phyloP scores from a whole-genome alignment of 164 flowering plant genomes.

The Vitis riparia region DNA sequence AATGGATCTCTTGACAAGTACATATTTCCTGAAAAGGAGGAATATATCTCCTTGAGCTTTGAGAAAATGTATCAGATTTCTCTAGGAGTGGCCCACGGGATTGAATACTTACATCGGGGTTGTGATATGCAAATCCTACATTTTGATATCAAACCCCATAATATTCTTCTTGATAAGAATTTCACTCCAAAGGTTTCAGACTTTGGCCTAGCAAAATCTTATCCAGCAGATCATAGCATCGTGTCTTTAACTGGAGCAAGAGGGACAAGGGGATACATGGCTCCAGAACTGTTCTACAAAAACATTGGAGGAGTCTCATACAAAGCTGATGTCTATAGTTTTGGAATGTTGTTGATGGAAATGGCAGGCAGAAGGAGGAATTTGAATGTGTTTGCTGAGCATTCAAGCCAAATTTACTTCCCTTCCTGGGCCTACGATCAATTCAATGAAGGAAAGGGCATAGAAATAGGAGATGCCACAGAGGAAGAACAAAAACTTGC shows the following conservation, averaged over 20 bases:
- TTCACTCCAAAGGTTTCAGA: constrained; percentile 19
- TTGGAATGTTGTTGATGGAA: constrained; percentile 17
- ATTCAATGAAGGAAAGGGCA: constrained; percentile 1
- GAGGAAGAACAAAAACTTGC: constrained; percentile 4
- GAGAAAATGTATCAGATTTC: constrained; percentile 9
- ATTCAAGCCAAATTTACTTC: background rate
- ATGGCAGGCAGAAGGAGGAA: constrained; percentile 12
- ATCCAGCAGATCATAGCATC: constrained; percentile 6
- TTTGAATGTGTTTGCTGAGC: constrained; percentile 1
- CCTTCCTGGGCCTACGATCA: constrained; percentile 7
- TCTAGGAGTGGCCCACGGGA: constrained; percentile 19
- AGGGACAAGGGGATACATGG: constrained; percentile 21
- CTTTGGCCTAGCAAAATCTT: constrained; percentile 17
- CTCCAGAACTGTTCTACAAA: constrained; percentile 16
- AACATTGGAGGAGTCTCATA: constrained; percentile 17
- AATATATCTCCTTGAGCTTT: background rate
- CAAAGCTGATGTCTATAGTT: constrained; percentile 18
- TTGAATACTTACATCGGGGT: constrained; percentile 18
- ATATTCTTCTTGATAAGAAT: constrained; percentile 18
- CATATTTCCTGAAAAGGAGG: constrained; percentile 5
- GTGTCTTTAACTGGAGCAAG: constrained; percentile 17
- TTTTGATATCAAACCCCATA: constrained; percentile 22
- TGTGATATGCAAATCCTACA: constrained; percentile 21
- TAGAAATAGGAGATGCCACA: constrained; percentile 1
- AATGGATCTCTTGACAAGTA: constrained; percentile 17